phyloP scores from a whole-genome alignment of 164 flowering plant species.

The Amborella trichopoda region DNA sequence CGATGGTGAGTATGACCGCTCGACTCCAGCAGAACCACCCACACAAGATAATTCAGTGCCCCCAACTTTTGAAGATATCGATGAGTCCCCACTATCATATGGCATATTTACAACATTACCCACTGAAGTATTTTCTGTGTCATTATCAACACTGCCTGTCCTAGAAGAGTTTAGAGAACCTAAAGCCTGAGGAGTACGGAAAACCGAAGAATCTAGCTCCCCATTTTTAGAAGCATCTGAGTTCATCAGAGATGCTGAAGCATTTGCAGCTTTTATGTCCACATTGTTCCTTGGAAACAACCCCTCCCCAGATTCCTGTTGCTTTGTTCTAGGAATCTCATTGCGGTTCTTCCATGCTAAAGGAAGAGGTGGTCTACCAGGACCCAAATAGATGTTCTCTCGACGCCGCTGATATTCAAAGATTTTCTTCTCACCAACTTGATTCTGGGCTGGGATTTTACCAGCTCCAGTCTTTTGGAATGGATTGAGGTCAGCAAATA shows the following conservation, averaged over 20 bases:
- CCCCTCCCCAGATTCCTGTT: constrained; percentile 47
- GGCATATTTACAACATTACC: not conserved
- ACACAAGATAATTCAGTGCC: constrained; percentile 11
- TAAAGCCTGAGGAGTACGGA: constrained; percentile 9
- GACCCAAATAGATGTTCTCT: constrained; percentile 26
- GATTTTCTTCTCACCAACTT: constrained; percentile 27
- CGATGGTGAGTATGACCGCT: constrained; percentile 1
- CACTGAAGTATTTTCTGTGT: not conserved
- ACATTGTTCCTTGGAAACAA: constrained; percentile 30
- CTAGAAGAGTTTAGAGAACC: constrained; percentile 9
- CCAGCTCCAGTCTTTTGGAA: constrained; percentile 52
- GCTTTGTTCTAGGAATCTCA: constrained; percentile 65
- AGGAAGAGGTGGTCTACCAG: constrained; percentile 68
- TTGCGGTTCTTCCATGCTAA: constrained; percentile 72
- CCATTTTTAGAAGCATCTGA: constrained; percentile 26
- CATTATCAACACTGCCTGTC: constrained; percentile 8
- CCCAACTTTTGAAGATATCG: constrained; percentile 9
- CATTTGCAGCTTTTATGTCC: constrained; percentile 25
- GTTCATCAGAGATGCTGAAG: constrained; percentile 32
- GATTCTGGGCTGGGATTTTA: constrained; percentile 29
- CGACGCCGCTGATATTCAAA: constrained; percentile 41
- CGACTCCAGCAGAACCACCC: constrained; percentile 10
- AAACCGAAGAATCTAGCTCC: constrained; percentile 18
- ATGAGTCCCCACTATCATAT: constrained; percentile 11
- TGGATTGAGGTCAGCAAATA: constrained; percentile 94